Percentiles rank a stretch among this genome's conserved stretches.
Evolutionary conservation across 441 rosid species (phyloP).

Genomic region (Gossypium gossypioides): DNA sequence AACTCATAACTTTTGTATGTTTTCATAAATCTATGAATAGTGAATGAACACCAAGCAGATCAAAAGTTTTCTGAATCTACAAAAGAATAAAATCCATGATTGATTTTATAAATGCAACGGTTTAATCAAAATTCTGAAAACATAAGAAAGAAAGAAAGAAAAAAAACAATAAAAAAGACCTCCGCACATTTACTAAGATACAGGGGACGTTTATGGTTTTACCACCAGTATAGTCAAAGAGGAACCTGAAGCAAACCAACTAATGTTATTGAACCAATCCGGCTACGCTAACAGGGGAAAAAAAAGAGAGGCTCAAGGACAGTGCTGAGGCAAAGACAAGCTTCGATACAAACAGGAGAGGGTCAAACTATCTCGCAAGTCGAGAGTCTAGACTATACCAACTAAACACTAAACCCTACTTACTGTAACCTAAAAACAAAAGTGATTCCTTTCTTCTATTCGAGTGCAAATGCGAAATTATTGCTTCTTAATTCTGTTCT

Average conservation of each 20-base stretch:
- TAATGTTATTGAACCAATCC: background rate
- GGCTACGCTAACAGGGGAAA: background rate
- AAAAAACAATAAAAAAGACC: constrained; percentile 2
- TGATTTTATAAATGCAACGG: background rate
- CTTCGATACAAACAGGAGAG: background rate
- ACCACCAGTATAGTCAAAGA: constrained; percentile 8
- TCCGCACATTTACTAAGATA: background rate
- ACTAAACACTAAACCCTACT: background rate
- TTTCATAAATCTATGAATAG: background rate
- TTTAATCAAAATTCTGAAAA: background rate
- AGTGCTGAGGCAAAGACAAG: background rate
- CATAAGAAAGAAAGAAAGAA: background rate
- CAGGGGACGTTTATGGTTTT: constrained; percentile 13
- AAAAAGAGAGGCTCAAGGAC: background rate
- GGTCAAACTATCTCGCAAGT: background rate
- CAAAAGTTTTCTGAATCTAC: constrained; percentile 29
- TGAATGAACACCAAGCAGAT: constrained; percentile 1
- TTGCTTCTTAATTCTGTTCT: no score
- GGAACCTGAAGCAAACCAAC: constrained; percentile 15
- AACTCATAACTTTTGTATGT: background rate
- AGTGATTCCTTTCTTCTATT: background rate
- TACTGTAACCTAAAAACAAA: background rate
- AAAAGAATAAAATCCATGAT: constrained; percentile 5
- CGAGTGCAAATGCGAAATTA: background rate
- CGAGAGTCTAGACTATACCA: background rate